Evolutionary conservation across 2,329 filamentous ascomycete species (phyloP), one percentile per base, ranked within the genome.

Genomic region (Ilyonectria robusta): DNA sequence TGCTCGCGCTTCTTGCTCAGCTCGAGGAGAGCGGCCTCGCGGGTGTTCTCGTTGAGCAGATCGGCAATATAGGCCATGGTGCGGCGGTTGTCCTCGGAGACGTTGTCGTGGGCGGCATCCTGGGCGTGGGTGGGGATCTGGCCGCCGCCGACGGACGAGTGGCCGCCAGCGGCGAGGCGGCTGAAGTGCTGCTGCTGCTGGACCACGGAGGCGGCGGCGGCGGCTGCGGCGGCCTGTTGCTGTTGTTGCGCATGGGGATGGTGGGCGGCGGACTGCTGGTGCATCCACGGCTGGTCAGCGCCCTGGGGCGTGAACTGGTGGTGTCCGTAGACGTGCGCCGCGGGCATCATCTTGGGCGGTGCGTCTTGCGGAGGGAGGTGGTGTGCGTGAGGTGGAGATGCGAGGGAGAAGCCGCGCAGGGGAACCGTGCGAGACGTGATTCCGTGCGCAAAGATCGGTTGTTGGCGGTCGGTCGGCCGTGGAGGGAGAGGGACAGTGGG

Each of bases 1-100:
- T 98, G 96, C 83, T 99, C 96, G 64, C 96, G 88, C 88, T 99
- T 99, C 87, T 99, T 99, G 84, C 95, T 98, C 58, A 99, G 87
- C 82, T 99, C 96, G 77, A 99, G 87, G 61, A 99, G 87, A 56
- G 96, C 96, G 5, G 94, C 92, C 84, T 98, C 96, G 70, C 96
- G 89, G 31, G 94, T 95, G 75, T 88, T 91, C 71, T 95, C 93
- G 80, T 94, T 95, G 78, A 98, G 88, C 65, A 98, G 87, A 80
- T 98, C 95, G 61, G 95, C 94, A 70, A 98, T 96, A 86, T 94
- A 98, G 70, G 91, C 91, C 81, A 98, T 90, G n/a, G 97, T 96
- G 72, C 95, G 90, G 74, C 94, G 89, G 81, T 97, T 97, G 79
- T 98, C 95, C 79, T 98, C 95, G 19, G 92, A 94, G 71, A 96